Evolutionary conservation across 2,329 filamentous ascomycete species (phyloP), one percentile per base, ranked within the genome.

Genomic region (Pseudogymnoascus sp.): DNA sequence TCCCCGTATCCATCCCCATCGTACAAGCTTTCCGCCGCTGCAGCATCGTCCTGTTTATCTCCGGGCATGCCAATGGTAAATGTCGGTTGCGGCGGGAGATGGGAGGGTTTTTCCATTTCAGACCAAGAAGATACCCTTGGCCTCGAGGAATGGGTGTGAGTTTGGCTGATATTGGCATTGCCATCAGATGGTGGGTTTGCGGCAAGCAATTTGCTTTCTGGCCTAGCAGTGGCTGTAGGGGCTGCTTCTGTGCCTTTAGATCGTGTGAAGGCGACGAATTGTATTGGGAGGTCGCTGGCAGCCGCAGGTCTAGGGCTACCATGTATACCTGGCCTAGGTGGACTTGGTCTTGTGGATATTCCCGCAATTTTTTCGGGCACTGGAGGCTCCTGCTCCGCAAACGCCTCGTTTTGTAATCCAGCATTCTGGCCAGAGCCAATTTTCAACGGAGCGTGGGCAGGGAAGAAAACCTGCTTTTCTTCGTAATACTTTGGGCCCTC

Each of bases 401-500:
- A 25, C 16, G 7, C 28, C 8, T 18, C 9, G 7, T 34, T 56
- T 56, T 56, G 49, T 8, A 49, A 28, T 6, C n/a, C 49, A 34
- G 28, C 7, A 56, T 34, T 34, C 25, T 21, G 28, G n/a, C 12
- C 16, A 12, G 25, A n/a, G 9, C 49, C 5, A 21, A 34, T 56
- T 56, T 56, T 56, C n/a, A 56, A 56, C 9, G 49, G 49, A 18
- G 49, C 49, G 5, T 56, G 49, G 28, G 49, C 6, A 56, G 49
- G 49, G 11, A 56, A 56, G 28, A 56, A 56, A 34, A 12, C 28
- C 14, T 34, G 49, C 25, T 56, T 56, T 34, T 56, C 49, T 34
- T 56, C 49, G 16, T 56, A 56, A 21, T 56, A 31, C 9, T 34
- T 34, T 8, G 49, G n/a, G 3, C 11, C 16, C 43, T 62, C 23